phyloP scores from a whole-genome alignment of 2,329 filamentous ascomycete genomes.

The Pestalotiopsis sp. region DNA sequence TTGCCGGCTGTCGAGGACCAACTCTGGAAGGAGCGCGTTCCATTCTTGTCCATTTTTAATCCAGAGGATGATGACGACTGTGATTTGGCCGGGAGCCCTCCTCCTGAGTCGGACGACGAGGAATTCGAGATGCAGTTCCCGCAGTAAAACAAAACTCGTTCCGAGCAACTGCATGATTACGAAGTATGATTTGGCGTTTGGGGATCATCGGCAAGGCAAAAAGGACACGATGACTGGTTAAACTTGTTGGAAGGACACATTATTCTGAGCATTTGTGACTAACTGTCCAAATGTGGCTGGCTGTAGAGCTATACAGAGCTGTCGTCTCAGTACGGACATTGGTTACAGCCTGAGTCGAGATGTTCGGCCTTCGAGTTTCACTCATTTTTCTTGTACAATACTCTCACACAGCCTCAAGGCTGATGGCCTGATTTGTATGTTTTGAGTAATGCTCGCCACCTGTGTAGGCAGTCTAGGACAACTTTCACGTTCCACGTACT shows the following conservation, averaged over 20 bases:
- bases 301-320: too few relatives aligned
- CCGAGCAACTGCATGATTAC: neutral
- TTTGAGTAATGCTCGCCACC: too few relatives aligned
- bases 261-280: too few relatives aligned
- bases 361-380: too few relatives aligned
- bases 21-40: conserved; percentile 44
- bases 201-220: neutral
- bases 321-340: neutral
- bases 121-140: conserved; percentile 59
- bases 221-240: too few relatives aligned
- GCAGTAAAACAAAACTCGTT: conserved; percentile 17
- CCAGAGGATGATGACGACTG: conserved; percentile 42
- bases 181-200: conserved; percentile 5
- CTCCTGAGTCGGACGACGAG: conserved; percentile 43
- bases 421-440: too few relatives aligned
- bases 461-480: too few relatives aligned
- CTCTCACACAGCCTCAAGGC: too few relatives aligned
- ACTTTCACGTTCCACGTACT: too few relatives aligned
- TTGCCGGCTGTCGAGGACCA: conserved; percentile 32
- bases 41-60: conserved; percentile 63
- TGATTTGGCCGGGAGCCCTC: conserved; percentile 31
- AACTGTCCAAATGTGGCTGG: too few relatives aligned
- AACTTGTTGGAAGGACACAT: too few relatives aligned
- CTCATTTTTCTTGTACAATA: too few relatives aligned
- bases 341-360: neutral